These are phyloP conservation scores for Phragmites australis DNA, from an alignment of 176 grass and related monocot genomes.

Conservation along the genomic window DNA sequence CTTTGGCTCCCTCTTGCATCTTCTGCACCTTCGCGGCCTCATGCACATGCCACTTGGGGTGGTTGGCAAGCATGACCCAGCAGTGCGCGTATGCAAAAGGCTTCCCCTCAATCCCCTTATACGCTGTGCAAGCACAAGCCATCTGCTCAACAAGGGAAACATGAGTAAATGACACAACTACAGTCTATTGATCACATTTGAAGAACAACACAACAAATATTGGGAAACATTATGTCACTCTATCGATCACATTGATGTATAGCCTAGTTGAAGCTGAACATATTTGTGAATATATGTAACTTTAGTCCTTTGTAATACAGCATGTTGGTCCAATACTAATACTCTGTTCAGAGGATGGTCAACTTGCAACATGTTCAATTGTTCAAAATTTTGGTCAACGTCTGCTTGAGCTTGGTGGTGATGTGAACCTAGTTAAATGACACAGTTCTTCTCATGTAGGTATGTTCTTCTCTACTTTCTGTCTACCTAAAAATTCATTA, in stretches of 20 bases:
- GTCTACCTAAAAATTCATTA: neutral
- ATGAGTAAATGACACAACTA: too few relatives aligned
- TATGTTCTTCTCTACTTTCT: conserved; percentile 39
- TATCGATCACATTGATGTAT: conserved; percentile 18
- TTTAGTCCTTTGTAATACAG: conserved; percentile 43
- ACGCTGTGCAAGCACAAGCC: too few relatives aligned
- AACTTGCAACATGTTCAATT: conserved; percentile 64
- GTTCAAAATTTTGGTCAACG: conserved; percentile 68
- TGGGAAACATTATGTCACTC: conserved; percentile 81
- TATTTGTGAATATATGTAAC: conserved; percentile 2
- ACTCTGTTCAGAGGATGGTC: conserved; percentile 90
- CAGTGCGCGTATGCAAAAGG: too few relatives aligned
- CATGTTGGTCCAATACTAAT: conserved; percentile 81
- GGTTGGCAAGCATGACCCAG: too few relatives aligned
- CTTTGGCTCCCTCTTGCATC: too few relatives aligned
- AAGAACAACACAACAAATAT: conserved; percentile 76
- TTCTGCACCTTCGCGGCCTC: too few relatives aligned
- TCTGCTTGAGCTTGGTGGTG: conserved; percentile 69
- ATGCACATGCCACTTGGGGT: too few relatives aligned
- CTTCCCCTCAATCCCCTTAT: too few relatives aligned
- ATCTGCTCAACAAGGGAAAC: too few relatives aligned
- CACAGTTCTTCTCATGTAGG: conserved; percentile 74
- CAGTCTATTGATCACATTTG: too few relatives aligned
- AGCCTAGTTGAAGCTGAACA: neutral
- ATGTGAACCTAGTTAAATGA: conserved; percentile 85